A percentile compares a stretch with the other conserved stretches of the same genome.
Evolutionary conservation across 2,329 filamentous ascomycete species (phyloP).

Genomic region (Tolypocladium endophyticum): DNA sequence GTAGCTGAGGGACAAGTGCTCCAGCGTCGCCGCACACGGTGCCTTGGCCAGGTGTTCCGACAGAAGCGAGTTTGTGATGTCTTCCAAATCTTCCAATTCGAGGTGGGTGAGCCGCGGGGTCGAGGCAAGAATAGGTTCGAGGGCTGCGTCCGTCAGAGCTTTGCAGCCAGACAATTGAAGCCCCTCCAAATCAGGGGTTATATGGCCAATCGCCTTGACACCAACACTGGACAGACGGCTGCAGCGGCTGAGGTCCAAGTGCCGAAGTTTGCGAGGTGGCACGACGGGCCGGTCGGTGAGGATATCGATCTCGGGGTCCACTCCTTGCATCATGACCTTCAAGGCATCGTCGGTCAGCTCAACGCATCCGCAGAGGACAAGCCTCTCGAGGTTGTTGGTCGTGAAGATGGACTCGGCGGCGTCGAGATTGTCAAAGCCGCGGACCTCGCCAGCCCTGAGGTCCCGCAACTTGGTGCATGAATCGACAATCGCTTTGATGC

Average conservation of each 20-base stretch:
- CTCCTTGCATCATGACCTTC: constrained; percentile 63
- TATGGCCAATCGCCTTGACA: constrained; percentile 59
- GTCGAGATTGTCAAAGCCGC: constrained; percentile 63
- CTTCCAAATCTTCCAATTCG: constrained; percentile 76
- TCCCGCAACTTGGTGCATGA: constrained; percentile 66
- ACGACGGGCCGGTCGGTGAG: constrained; percentile 69
- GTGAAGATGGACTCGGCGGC: constrained; percentile 67
- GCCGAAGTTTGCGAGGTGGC: constrained; percentile 65
- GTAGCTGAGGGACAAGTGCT: constrained; percentile 80
- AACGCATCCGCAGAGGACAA: constrained; percentile 70
- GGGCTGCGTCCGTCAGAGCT: constrained; percentile 60
- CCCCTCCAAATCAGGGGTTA: constrained; percentile 71
- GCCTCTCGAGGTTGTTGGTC: constrained; percentile 70
- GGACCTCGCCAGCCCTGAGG: constrained; percentile 70
- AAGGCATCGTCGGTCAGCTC: constrained; percentile 69
- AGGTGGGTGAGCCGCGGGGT: constrained; percentile 72
- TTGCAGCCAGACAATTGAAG: constrained; percentile 72
- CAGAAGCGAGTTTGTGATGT: constrained; percentile 65
- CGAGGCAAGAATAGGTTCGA: constrained; percentile 64
- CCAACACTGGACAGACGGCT: constrained; percentile 60
- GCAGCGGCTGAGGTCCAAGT: constrained; percentile 79
- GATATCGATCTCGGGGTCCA: constrained; percentile 67
- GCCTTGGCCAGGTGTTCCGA: constrained; percentile 63
- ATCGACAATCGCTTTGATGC: constrained; percentile 61
- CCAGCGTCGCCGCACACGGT: constrained; percentile 59